Base-by-base conservation (phyloP, 306 rosid genomes). In the Citrullus colocynthis region DNA sequence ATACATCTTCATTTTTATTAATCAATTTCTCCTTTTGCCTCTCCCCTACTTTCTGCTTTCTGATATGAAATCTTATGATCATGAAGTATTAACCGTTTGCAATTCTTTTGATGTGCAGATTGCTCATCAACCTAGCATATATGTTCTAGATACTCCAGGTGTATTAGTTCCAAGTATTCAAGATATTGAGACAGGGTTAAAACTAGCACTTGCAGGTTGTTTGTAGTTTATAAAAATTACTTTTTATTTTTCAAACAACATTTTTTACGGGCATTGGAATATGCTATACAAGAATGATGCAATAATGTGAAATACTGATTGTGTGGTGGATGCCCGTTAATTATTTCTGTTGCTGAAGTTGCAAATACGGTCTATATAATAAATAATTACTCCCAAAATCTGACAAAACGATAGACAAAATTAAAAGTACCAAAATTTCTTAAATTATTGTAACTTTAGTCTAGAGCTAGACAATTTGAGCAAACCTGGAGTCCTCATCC, bases 81-180 rank as follows among this genome's bases (percentile, higher is more conserved):
- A 34, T 69, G 37, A 62, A 24, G 3, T 37, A 21, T 49, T 49
- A 69, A 17, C 61, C 65, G 24, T 77, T 10, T 62, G 67, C 63
- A 71, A 34, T 69, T 82, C 60, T 60, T 52, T 3, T 5, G n/a
- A 80, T 79, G 64, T 79, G 77, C 90, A 93, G 98, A 93, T 93
- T 81, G 96, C 98, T 78, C 90, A 93, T 69, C 91, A 88, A 63
- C 98, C 97, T 10, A 93, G 97, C 88, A 90, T 93, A 82, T 93
- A 93, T 76, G 98, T 93, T 67, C 85, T 93, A 44, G 94, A 93
- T 85, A 91, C 93, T 76, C 98, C 98, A 8, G 98, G 98, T 84
- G 97, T 93, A n/a, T 77, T 93, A 78, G 97, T 93, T 84, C 97
- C 97, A 6, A 93, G 90, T 62, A 93, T 91, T 76, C 86, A 96